These are phyloP conservation scores for Plasmodium fragile DNA, from an alignment of 169 alveolate species.

Conservation along the genomic window DNA sequence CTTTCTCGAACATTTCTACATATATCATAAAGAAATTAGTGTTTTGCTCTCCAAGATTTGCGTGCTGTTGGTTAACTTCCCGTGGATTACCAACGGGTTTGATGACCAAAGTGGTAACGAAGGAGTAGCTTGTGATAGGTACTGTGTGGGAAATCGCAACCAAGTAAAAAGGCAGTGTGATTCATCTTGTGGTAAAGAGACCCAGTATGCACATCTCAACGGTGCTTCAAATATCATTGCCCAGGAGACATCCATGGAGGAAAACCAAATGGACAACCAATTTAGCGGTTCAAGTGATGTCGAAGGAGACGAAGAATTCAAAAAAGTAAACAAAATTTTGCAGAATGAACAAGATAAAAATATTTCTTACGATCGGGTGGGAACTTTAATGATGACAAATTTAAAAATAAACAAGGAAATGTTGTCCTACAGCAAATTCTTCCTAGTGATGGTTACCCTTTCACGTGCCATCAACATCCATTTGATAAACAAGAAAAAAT, in stretches of 20 bases:
- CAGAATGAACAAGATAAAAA: conserved; percentile 3
- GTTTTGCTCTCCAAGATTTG: conserved; percentile 35
- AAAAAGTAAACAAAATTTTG: conserved; percentile 25
- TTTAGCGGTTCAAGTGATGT: conserved; percentile 9
- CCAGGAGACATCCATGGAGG: not conserved
- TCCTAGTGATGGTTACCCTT: conserved; percentile 50
- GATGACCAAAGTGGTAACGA: conserved; percentile 9
- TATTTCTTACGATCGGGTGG: not conserved
- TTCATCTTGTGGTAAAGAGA: not conserved
- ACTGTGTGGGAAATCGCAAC: not conserved
- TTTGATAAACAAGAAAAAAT: conserved; percentile 48
- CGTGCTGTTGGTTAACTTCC: conserved; percentile 38
- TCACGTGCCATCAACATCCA: conserved; percentile 74
- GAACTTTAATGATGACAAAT: conserved; percentile 4
- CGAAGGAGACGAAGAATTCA: conserved; percentile 51
- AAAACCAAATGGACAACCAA: not conserved
- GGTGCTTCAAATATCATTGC: not conserved
- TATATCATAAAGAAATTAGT: conserved; percentile 59
- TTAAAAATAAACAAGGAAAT: conserved; percentile 55
- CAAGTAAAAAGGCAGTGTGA: not conserved
- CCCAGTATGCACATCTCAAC: not conserved
- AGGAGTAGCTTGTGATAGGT: not conserved
- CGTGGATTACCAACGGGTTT: conserved; percentile 74
- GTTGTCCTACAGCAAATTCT: conserved; percentile 74
- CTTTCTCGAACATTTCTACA: conserved; percentile 68